Base-by-base conservation (phyloP, 1,284 basidiomycete genomes). In the Ceratobasidium sp. region DNA sequence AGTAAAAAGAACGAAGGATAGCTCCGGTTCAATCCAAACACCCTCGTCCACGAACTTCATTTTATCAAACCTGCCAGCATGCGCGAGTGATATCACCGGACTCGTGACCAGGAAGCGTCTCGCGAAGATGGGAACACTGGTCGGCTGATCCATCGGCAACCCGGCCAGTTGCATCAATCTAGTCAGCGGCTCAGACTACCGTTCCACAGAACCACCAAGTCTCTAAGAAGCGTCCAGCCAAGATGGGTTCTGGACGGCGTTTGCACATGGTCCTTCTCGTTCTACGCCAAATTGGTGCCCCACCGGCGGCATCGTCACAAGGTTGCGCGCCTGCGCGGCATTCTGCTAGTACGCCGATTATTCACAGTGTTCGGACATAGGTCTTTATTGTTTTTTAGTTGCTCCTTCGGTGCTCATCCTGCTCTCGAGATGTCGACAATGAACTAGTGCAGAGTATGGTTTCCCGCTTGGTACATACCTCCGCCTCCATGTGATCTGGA, bases 1-100 rank as follows among this genome's bases (percentile, higher is more conserved):
- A 69, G 69, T 13, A 81, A 80, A 74, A 81, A 89, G 74, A 88
- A 66, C 51, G 58, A n/a, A 27, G 61, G 53, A 13, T 49, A 62
- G 24, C 46, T 9, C 22, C 34, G 5, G 27, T 37, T 19, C 4
- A 64, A 7, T 24, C 39, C 53, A 31, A 53, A 62, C 62, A 46
- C 53, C 61, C 48, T 49, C 48, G 19, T 6, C n/a, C 9, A 27
- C 46, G 31, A 37, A 27, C 53, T 19, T 43, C 48, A 41, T 7
- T n/a, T 24, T 16, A 5, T 49, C 39, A 27, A 61, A 37, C 11
- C 46, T 11, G 9, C 11, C n/a, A 41, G 22, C 62, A 31, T n/a
- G 22, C 29, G 11, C 11, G 62, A 64, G 39, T 37, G 19, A 49
- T 19, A 31, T 19, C 29, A 1, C n/a, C n/a, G 29, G 29, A 14